Base-by-base conservation (phyloP, 139 green algal genomes). In the Micractinium sp. region DNA sequence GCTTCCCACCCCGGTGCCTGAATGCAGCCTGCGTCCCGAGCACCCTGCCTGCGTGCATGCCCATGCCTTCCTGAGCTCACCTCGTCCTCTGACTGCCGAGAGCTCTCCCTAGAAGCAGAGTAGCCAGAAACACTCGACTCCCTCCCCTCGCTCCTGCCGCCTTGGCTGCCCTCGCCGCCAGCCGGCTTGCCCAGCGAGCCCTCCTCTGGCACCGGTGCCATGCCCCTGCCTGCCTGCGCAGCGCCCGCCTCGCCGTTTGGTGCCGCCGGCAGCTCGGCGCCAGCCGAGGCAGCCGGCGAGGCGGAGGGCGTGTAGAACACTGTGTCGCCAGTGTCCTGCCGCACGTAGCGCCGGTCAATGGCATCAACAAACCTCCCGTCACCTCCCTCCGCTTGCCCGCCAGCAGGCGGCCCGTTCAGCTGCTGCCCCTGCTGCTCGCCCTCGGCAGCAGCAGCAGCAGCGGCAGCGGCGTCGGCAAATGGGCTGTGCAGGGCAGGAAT, bases 391-490 rank as follows among this genome's bases (percentile, higher is more conserved):
- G 47, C 47, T 56, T 5, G 47, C 47, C 47, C 47, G 47, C 9
- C 47, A 9, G 47, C 47, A 56, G 47, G 47, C 47, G 9, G 47
- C 47, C 7, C 47, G n/a, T n/a, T n/a, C n/a, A n/a, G n/a, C n/a
- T n/a, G n/a, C n/a, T n/a, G n/a, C 47, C 47, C 47, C 5, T 9
- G 7, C 23, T 22, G 66, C 23, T 29, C 2, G 18, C 27, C 73
- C n/a, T 83, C 77, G 15, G 38, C 25, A 9, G 1, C 39, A 14
- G n/a, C n/a, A n/a, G n/a, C n/a, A n/a, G n/a, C n/a, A n/a, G n/a
- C n/a, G n/a, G n/a, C 81, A 12, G 81, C 81, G 5, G 81, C 81
- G 12, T 53, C 60, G n/a, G 61, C 82, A 60, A 87, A 87, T 33
- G 61, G 74, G n/a, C n/a, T 80, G 74, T 47, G 74, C 74, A 47